phyloP scores from a whole-genome alignment of 768 basidiomycete genomes.

The Calvatia gigantea region DNA sequence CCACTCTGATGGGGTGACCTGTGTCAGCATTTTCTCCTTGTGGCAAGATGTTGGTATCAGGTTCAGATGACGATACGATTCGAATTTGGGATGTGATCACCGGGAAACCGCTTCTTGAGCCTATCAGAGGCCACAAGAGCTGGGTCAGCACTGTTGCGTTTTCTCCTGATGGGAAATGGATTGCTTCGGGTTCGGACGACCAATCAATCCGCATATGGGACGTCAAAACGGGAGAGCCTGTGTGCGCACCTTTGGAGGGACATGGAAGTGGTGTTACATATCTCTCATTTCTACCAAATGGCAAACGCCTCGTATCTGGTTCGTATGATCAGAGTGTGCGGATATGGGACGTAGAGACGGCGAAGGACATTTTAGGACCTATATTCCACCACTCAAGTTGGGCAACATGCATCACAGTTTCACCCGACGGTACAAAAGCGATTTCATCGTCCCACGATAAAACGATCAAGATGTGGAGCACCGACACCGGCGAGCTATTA shows the following conservation, averaged over 20 bases:
- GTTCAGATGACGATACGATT: slow-evolving; percentile 24
- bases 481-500: slow-evolving; percentile 9
- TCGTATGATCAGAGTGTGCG: background rate
- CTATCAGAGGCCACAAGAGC: slow-evolving; percentile 7
- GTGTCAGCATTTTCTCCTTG: slow-evolving; percentile 22
- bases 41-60: slow-evolving; percentile 27
- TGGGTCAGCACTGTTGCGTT: slow-evolving; percentile 16
- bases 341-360: slow-evolving; percentile 8
- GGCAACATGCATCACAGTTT: slow-evolving; percentile 5
- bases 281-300: background rate
- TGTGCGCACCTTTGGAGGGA: background rate
- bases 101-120: slow-evolving; percentile 8
- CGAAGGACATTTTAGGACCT: background rate
- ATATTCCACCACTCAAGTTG: background rate
- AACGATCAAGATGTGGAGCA: slow-evolving; percentile 19
- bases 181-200: slow-evolving; percentile 20
- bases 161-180: slow-evolving; percentile 15
- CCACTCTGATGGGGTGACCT: slow-evolving; percentile 16
- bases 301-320: background rate
- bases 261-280: background rate
- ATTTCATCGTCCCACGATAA: slow-evolving; percentile 17
- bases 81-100: slow-evolving; percentile 16
- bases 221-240: slow-evolving; percentile 1
- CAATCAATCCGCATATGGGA: slow-evolving; percentile 14
- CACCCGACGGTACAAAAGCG: slow-evolving; percentile 12